Percentiles rank a stretch among this genome's conserved stretches.
Evolutionary conservation across 768 basidiomycete species (phyloP).

Genomic region (Macrolepiota fuliginosa): DNA sequence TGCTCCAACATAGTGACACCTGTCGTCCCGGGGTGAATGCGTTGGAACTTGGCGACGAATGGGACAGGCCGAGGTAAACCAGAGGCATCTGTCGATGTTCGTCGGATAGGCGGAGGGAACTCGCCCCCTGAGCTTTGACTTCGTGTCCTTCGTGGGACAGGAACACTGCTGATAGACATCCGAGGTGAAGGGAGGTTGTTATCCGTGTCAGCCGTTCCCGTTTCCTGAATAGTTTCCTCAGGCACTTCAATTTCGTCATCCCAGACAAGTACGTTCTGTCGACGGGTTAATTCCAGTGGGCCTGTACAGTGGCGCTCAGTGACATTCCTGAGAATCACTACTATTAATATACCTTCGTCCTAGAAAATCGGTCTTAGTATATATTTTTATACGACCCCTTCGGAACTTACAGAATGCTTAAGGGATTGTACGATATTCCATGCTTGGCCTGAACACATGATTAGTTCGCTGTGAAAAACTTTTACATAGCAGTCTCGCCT

Average conservation of each 20-base stretch:
- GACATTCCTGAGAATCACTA: neutral
- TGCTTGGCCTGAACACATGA: slow-evolving; percentile 55
- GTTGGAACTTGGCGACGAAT: slow-evolving; percentile 80
- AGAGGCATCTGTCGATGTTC: slow-evolving; percentile 59
- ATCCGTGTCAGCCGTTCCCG: slow-evolving; percentile 23
- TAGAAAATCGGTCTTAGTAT: slow-evolving; percentile 23
- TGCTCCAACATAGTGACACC: slow-evolving; percentile 86
- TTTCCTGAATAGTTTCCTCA: slow-evolving; percentile 44
- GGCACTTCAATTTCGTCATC: slow-evolving; percentile 79
- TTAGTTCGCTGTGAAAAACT: slow-evolving; percentile 2
- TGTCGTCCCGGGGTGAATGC: slow-evolving; percentile 82
- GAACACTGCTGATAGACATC: slow-evolving; percentile 61
- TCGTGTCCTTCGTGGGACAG: slow-evolving; percentile 48
- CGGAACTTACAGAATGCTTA: slow-evolving; percentile 60
- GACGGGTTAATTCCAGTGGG: slow-evolving; percentile 87
- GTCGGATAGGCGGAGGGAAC: slow-evolving; percentile 72
- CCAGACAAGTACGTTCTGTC: slow-evolving; percentile 79
- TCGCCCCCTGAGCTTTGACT: slow-evolving; percentile 66
- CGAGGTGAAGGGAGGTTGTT: slow-evolving; percentile 51
- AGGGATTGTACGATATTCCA: slow-evolving; percentile 88
- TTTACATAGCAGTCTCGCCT: slow-evolving; percentile 30
- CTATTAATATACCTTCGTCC: slow-evolving; percentile 62
- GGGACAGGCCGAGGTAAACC: slow-evolving; percentile 75
- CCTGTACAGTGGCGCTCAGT: slow-evolving; percentile 39
- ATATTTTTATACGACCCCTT: slow-evolving; percentile 1